Evolutionary conservation across 2,329 filamentous ascomycete genomes (phyloP), one percentile per base, ranked within the genome.

Genomic region (Didymella exigua): DNA sequence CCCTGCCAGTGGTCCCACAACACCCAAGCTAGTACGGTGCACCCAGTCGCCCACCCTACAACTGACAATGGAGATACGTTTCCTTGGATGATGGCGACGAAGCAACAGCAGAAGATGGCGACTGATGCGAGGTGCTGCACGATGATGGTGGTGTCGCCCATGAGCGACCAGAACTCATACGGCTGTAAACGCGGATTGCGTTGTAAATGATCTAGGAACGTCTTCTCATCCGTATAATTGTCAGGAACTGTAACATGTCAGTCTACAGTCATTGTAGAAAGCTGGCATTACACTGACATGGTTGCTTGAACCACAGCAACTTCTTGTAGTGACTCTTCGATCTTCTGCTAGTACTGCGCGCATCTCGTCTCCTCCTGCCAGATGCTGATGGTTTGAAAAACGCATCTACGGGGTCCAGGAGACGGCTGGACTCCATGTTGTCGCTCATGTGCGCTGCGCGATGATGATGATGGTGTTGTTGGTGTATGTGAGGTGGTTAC

Each of bases 151-250:
- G 91, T 93, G 74, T 98, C 93, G 53, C 91, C 90, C 45, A 98
- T 92, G 29, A 99, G 82, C 8, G 93, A 91, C 93, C 95, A 99
- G 76, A 99, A 99, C 70, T 98, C 93, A 75, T 99, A 99, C 0
- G 93, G 93, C 63, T 95, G 89, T 47, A 98, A 84, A 34, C 93
- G 88, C 4, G 93, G 93, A 74, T 99, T 99, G 42, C 93, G 86
- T 75, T 99, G 93, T 16, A 99, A 85, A 67, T 96, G 92, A 71
- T 97, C 93, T 63, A 99, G 87, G 68, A 99, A 99, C 1, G 95
- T 98, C 56, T 91, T 90, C 72, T 95, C 92, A 73, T 99, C 95
- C 34, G 95, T 98, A 74, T 98, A 98, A 75, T 99, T 99, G 75
- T 99, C 95, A n/a, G 95, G 93, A 72, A 96, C 91, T 93, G 64